Conservation (phyloP, 75 land plant genomes). For the Adiantum capillusveneris region DNA sequence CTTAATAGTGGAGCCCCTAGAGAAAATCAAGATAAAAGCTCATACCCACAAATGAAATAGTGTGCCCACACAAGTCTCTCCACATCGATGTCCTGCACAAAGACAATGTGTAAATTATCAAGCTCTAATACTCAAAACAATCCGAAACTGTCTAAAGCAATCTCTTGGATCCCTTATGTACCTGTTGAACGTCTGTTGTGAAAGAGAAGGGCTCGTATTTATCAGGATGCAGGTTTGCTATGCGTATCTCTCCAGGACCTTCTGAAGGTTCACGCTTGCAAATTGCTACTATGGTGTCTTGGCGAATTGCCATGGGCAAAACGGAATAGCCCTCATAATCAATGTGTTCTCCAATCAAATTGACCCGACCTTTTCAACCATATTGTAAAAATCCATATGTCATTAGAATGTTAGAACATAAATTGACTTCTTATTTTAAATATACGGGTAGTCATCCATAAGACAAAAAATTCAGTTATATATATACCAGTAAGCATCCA, state of each 20-base stretch:
- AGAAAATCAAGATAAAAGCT: constrained; percentile 4
- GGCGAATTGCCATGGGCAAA: constrained; percentile 94
- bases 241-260: constrained; percentile 35
- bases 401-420: not conserved
- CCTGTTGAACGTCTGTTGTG: constrained; percentile 84
- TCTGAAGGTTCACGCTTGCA: constrained; percentile 34
- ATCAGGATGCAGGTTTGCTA: constrained; percentile 65
- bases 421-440: not conserved
- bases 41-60: constrained; percentile 91
- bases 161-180: too few relatives aligned
- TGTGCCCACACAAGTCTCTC: constrained; percentile 90
- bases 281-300: constrained; percentile 95
- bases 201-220: constrained; percentile 64
- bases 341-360: constrained; percentile 95
- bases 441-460: too few relatives aligned
- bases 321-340: constrained; percentile 98
- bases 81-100: constrained; percentile 83
- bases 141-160: too few relatives aligned
- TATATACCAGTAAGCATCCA: not conserved
- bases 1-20: too few relatives aligned
- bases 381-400: not conserved
- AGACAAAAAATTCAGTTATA: not conserved
- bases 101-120: too few relatives aligned
- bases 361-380: constrained; percentile 67
- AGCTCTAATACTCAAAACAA: too few relatives aligned